Evolutionary conservation across 2,329 filamentous ascomycete genomes (phyloP).

Genomic region (Venturia aucupariae): DNA sequence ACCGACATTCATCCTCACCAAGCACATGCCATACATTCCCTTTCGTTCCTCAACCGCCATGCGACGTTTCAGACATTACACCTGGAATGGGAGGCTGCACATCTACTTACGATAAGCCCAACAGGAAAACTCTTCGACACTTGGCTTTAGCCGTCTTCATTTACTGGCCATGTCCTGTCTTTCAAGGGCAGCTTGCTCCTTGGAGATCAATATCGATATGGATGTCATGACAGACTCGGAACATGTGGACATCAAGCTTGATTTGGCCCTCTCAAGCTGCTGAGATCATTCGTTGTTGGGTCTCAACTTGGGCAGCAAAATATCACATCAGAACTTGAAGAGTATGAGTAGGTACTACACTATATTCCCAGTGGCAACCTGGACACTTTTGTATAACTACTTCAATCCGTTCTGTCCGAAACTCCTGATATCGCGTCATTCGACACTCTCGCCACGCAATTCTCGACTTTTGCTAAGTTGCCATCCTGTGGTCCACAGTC

Average conservation of each 20-base stretch:
- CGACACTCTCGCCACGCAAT: not conserved
- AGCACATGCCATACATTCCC: not conserved
- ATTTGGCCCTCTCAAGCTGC: not conserved
- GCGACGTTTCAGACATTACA: not conserved
- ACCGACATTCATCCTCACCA: not conserved
- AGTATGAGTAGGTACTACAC: too few relatives aligned
- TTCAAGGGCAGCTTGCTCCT: too few relatives aligned
- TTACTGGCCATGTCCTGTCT: not conserved
- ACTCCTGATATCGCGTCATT: not conserved
- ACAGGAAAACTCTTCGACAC: not conserved
- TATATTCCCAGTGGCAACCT: too few relatives aligned
- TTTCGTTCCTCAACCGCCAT: not conserved
- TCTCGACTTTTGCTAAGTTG: not conserved
- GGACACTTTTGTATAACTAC: too few relatives aligned
- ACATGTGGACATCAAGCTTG: not conserved
- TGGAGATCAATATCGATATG: not conserved
- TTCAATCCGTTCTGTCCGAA: not conserved
- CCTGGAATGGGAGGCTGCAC: not conserved
- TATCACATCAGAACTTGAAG: too few relatives aligned
- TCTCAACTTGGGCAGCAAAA: too few relatives aligned
- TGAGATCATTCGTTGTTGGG: not conserved
- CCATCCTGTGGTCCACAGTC: not conserved
- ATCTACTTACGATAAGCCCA: not conserved
- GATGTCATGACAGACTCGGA: not conserved
- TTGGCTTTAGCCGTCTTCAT: not conserved